Evolutionary conservation across 2,329 filamentous ascomycete species (phyloP), one percentile per base, ranked within the genome.

Genomic region (Phyllosticta capitalensis): DNA sequence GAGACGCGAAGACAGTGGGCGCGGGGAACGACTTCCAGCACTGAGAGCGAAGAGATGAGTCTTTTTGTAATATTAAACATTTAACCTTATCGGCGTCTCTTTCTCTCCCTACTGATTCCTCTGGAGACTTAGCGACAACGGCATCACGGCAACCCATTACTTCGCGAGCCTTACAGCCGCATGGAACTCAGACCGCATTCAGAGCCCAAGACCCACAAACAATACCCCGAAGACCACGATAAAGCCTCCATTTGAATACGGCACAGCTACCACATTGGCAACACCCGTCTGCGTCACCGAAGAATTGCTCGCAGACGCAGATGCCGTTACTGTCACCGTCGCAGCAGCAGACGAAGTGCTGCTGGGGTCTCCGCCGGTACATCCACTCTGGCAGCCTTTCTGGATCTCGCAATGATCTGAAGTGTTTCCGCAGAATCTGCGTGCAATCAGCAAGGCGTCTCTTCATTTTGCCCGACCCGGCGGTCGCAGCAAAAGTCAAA

Each of bases 381-480:
- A 60, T 6, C 58, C 58, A 17, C 49, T 60, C 51, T 60, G 58
- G 12, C 58, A 60, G 5, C 58, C 58, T 12, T 21, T 17, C 20
- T 12, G 9, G 7, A 12, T 21, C 21, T 53, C 50, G 30, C 58
- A 60, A 12, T 56, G 58, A 19, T 9, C 53, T 5, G 45, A 26
- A n/a, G 58, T 60, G 17, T 53, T 60, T 5, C 58, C 58, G n/a
- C 58, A 56, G 10, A 52, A 60, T 17, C 54, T 56, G 21, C 21
- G 1, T 3, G 5, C 1, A 10, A 9, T 55, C 30, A 55, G 54
- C 24, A 26, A 7, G n/a, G n/a, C n/a, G n/a, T n/a, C n/a, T 26
- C 24, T 26, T 26, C 24, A n/a, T 26, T 7, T 26, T 3, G 24
- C 7, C 24, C 24, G 9, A 5, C 9, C 33, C 33, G 4, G 10